Evolutionary conservation across 2,329 filamentous ascomycete genomes (phyloP).

Genomic region (Atkinsonella hypoxylon): DNA sequence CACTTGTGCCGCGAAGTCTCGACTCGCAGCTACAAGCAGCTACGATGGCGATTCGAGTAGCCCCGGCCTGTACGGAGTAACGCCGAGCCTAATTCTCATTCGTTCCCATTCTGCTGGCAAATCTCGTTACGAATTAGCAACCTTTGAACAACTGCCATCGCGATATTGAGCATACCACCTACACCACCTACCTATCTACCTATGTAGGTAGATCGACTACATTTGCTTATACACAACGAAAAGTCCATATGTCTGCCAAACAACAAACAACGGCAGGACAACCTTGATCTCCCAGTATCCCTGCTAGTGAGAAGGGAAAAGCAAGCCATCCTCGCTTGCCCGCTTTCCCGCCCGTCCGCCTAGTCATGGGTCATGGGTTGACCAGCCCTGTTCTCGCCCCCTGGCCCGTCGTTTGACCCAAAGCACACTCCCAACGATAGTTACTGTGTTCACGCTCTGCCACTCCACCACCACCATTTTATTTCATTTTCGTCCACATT

Average conservation of each 20-base stretch:
- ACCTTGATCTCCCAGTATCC: background rate
- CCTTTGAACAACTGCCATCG: too few species aligned
- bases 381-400: background rate
- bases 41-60: too few species aligned
- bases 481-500: background rate
- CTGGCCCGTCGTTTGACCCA: background rate
- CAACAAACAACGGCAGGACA: background rate
- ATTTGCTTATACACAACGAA: background rate
- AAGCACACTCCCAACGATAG: background rate
- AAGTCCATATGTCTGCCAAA: background rate
- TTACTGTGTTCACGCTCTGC: background rate
- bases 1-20: too few species aligned
- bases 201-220: background rate
- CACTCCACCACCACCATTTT: background rate
- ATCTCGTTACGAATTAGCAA: too few species aligned
- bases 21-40: too few species aligned
- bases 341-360: conserved; percentile 3
- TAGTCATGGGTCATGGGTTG: background rate
- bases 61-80: too few species aligned
- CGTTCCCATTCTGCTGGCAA: too few species aligned
- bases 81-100: too few species aligned
- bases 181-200: too few species aligned
- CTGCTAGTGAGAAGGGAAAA: background rate
- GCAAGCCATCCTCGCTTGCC: conserved; percentile 4
- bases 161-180: too few species aligned